Base-by-base conservation (phyloP, 805 yeast species). In the Myxozyma melibiosi region DNA sequence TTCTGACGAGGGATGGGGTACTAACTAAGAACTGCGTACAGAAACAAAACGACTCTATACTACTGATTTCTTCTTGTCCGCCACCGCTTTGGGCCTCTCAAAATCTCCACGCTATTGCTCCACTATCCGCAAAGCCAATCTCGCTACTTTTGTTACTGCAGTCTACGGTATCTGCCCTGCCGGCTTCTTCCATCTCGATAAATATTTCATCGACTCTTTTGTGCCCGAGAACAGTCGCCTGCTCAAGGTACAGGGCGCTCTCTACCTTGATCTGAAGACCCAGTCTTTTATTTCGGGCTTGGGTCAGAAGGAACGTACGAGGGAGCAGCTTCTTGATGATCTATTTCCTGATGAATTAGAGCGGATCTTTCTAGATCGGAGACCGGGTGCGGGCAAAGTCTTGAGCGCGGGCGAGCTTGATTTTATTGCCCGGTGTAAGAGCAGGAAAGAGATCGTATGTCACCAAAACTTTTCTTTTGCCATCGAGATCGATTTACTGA, bases 261-360 rank as follows among this genome's bases (percentile, higher is more conserved):
- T 94, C 49, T 90, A 79, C 65, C 76, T 94, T 38, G 97, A 94
- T 65, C 78, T 94, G 69, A 94, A 94, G 70, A 94, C 99, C 0
- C 99, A 94, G 71, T 96, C 97, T 0, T 94, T 84, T 68, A 90
- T 94, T 20, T 85, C 97, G 0, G 96, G 96, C 0, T 71, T 91
- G 58, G 88, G 86, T 11, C 71, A 70, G 44, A 79, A 78, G 9
- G 82, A 83, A 52, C 76, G 86, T 63, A 74, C 86, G 1, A 79
- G 82, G 60, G 79, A 78, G 55, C 91, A 85, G 42, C 80, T 89
- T 9, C 74, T 91, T 62, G 83, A 86, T 51, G 88, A 84, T 65
- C 79, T 91, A 44, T 87, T 92, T 65, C 95, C 97, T 0, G 71
- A 71, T 3, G 78, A 84, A 63, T 66, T 90, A 66, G 84, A 81